These are phyloP conservation scores for Huntiella savannae DNA, from an alignment of 2,329 filamentous ascomycete genomes.

Conservation along the genomic window DNA sequence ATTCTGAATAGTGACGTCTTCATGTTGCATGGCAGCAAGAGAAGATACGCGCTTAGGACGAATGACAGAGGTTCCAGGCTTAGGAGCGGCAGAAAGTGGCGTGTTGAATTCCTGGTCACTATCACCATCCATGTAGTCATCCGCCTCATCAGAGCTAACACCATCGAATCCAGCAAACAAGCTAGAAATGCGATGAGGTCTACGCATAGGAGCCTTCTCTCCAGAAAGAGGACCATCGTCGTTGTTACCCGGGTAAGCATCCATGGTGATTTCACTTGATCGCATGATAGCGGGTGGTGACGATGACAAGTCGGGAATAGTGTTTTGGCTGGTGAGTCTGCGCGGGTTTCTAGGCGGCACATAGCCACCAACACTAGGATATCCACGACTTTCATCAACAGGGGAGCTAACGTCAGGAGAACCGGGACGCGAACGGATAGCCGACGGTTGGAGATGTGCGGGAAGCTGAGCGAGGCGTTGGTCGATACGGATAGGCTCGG, in stretches of 20 bases:
- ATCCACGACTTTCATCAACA: conserved; percentile 20
- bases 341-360: conserved; percentile 41
- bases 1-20: conserved; percentile 13
- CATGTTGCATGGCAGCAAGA: no score
- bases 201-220: conserved; percentile 39
- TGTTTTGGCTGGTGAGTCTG: conserved; percentile 29
- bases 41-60: conserved; percentile 26
- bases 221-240: conserved; percentile 55
- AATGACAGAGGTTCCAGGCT: conserved; percentile 16
- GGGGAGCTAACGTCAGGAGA: conserved; percentile 27
- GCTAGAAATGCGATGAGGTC: conserved; percentile 60
- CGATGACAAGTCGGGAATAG: conserved; percentile 28
- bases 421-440: conserved; percentile 42
- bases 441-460: conserved; percentile 58
- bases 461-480: conserved; percentile 57
- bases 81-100: conserved; percentile 38
- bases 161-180: conserved; percentile 74
- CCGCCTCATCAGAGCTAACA: conserved; percentile 45
- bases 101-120: conserved; percentile 52
- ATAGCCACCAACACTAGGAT: conserved; percentile 32
- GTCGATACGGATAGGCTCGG: conserved; percentile 76
- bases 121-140: conserved; percentile 42
- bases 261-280: conserved; percentile 27
- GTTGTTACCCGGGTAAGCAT: conserved; percentile 61
- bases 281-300: conserved; percentile 24